Base-by-base conservation (phyloP, 306 rosid genomes). In the Quercus cerris region DNA sequence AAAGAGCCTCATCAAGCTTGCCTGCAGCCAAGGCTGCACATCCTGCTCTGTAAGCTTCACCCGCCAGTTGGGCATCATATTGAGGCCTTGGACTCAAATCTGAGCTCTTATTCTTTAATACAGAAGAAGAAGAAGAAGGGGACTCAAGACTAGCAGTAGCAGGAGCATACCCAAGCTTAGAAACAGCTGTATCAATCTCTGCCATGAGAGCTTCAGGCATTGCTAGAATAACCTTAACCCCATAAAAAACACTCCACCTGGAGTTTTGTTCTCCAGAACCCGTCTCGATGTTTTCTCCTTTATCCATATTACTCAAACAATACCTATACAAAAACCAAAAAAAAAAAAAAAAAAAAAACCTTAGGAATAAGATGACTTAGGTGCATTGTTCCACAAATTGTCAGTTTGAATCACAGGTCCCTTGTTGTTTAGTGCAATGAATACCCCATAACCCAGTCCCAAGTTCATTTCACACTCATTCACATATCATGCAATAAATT, bases 1-100 rank as follows among this genome's bases (percentile, higher is more conserved):
- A 80, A 62, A 90, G 89, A 74, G 97, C 97, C 74, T 91, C 96
- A 0, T 91, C 92, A 6, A 90, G 86, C 67, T 93, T 89, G 14
- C 94, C 98, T 0, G 86, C 87, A 30, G 97, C 90, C 82, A 91
- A 85, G 55, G 97, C 94, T 6, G 90, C 90, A 79, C 97, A 92
- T 3, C 98, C 97, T 14, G 91, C 92, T 77, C 85, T 93, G 56
- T 89, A 93, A 5, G 97, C 93, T 68, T 89, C 95, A 49, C 91
- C 99, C 3, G 97, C 97, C 77, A 82, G 66, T 14, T 86, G 87
- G 0, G 83, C 94, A 83, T 87, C 94, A 75, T 87, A 86, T 20
- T 75, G 81, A 15, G 78, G 75, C 27, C 30, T 59, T n/a, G 19
- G 23, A 25, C 46, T 74, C 55, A 52, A 81, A 68, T 74, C 80